Evolutionary conservation across 805 yeast genomes (phyloP), one percentile per base, ranked within the genome.

Genomic region (Pichia nanzhaoensis): DNA sequence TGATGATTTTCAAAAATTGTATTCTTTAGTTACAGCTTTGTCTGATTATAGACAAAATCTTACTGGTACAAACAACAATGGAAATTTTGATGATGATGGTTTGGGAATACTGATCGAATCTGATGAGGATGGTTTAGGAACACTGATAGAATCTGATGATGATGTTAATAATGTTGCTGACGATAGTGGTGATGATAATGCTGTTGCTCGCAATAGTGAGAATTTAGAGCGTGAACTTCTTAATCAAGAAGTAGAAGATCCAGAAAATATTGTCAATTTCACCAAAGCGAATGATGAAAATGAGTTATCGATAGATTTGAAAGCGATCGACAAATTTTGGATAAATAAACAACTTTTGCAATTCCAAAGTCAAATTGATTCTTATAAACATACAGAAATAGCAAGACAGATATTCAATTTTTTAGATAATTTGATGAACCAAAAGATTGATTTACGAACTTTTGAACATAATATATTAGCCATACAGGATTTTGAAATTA

Each of bases 391-490:
- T 39, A 45, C 62, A 0, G 69, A 68, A 22, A 53, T 69, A 5
- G 59, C 81, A 6, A 54, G 61, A 1, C 57, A 64, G 13, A 64
- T 82, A 1, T 59, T 70, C 19, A 58, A 56, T 1, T 50, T 69
- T 9, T 58, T 88, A 2, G 60, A 67, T 1, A 57, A 70, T 19
- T 53, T 55, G 1, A 40, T 47, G 13, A 37, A 36, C 2, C 46
- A 59, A 3, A 57, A 65, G 8, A 47, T 67, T 3, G 59, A 69
- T 24, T 56, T 63, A 12, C 63, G 75, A 33, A 71, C 69, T 16
- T 66, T 78, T 38, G 87, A 82, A 51, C 72, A 71, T 34, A 70
- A 67, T n/a, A 57, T 88, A 5, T 60, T 75, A 55, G 74, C 73
- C 24, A 49, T 77, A 1, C 63, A 84, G n/a, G 75, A 76, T 7